These are phyloP conservation scores for Tetrahymena borealis DNA, from an alignment of 73 alveolate species.

Conservation along the genomic window DNA sequence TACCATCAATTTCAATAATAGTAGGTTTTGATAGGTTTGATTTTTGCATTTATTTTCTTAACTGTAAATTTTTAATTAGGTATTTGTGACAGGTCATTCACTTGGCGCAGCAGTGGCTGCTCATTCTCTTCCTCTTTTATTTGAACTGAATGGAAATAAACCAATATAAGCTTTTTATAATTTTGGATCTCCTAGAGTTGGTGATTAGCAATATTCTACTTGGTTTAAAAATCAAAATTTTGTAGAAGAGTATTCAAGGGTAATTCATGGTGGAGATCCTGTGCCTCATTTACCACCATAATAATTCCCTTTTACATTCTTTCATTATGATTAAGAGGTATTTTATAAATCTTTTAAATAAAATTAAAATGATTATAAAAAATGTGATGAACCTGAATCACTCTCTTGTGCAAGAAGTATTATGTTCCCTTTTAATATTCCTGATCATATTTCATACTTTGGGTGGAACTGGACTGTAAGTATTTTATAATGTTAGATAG, in stretches of 20 bases:
- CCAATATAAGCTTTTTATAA: slow-evolving; percentile 7
- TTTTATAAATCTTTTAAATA: background rate
- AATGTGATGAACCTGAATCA: background rate
- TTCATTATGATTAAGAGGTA: background rate
- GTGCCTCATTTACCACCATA: background rate
- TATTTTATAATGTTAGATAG: slow-evolving; percentile 15
- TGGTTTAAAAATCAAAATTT: background rate
- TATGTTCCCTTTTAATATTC: background rate
- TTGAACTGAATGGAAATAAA: background rate
- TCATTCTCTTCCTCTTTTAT: slow-evolving; percentile 10
- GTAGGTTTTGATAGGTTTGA: too few relatives aligned
- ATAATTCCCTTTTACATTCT: background rate
- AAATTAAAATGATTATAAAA: background rate
- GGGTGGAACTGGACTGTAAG: slow-evolving; percentile 22
- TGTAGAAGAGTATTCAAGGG: background rate
- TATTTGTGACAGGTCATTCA: slow-evolving; percentile 26
- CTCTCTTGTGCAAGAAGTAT: slow-evolving; percentile 9
- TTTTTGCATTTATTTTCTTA: too few relatives aligned
- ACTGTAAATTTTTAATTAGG: background rate
- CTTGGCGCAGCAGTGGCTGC: slow-evolving; percentile 28
- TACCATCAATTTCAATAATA: too few relatives aligned
- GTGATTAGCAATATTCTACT: slow-evolving; percentile 5
- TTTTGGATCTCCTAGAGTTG: slow-evolving; percentile 47
- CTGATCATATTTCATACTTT: slow-evolving; percentile 26
- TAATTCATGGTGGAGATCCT: background rate